Base-by-base conservation (phyloP, 306 rosid species). In the Cicer cuneatum region DNA sequence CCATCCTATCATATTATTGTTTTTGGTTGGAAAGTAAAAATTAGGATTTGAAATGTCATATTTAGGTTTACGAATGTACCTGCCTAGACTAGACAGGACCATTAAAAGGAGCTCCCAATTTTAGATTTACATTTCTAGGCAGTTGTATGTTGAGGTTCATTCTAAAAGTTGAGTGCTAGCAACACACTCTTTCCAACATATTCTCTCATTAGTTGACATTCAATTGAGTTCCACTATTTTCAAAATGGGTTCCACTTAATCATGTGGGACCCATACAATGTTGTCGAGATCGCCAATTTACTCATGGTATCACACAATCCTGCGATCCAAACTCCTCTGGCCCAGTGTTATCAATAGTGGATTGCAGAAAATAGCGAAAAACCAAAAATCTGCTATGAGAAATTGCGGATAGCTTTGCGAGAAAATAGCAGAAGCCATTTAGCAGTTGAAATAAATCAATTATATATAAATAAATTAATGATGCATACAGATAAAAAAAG, bases 11-110 rank as follows among this genome's bases (percentile, higher is more conserved):
- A 42, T 46, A 12, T 62, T 29, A 11, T 43, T 63, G 54, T 11
- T 65, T 69, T 41, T 63, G 75, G 75, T 35, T 69, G 41, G 61
- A 56, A 15, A 70, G 63, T 53, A 51, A 51, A 82, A 21, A 43
- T 38, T 60, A 51, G 60, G 54, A 19, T 73, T 73, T 54, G 64
- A 78, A 73, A 38, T 15, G 42, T 41, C 24, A 65, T 13, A 54
- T 38, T 24, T 24, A 48, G 37, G 69, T 72, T 40, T 46, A 61
- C n/a, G 51, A 48, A 3, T 64, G 10, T 37, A 81, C 47, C 19
- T 37, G 18, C 57, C 39, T 54, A n/a, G 40, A 10, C 37, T 53
- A 8, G 29, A 38, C 59, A 53, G 14, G 69, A 10, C 21, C 15
- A 73, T 39, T 35, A 39, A 71, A 15, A 6, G 46, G 40, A 39